phyloP scores from a whole-genome alignment of 208 protist genomes.

The Leishmania aethiopica region DNA sequence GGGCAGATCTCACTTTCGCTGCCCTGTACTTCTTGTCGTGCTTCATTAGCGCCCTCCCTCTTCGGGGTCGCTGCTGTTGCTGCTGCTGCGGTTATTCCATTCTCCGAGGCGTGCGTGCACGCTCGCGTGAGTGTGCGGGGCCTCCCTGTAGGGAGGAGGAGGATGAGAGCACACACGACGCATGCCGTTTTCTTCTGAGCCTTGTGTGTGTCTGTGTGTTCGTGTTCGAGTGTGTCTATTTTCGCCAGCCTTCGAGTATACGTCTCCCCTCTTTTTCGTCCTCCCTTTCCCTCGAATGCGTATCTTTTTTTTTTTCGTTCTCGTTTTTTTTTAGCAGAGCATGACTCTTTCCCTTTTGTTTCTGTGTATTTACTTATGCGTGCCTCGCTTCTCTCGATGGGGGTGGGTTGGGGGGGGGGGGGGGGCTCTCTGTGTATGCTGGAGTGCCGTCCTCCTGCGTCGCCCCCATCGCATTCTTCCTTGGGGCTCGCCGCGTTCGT shows the following conservation, averaged over 20 bases:
- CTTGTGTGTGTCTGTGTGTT: neutral
- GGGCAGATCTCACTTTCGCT: neutral
- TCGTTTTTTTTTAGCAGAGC: neutral
- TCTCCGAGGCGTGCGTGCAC: neutral
- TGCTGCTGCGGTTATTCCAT: neutral
- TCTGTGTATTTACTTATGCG: neutral
- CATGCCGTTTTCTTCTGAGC: neutral
- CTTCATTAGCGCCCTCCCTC: neutral
- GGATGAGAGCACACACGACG: neutral
- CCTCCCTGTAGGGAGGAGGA: neutral
- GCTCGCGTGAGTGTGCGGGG: neutral
- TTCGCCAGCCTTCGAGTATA: neutral
- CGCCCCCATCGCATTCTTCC: neutral
- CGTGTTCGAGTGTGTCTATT: neutral
- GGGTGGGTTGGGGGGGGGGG: neutral
- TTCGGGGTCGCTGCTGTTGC: neutral
- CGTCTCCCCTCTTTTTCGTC: neutral
- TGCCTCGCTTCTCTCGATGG: neutral
- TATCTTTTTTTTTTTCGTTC: neutral
- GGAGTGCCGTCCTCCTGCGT: neutral
- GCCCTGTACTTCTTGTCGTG: neutral
- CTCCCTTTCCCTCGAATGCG: neutral
- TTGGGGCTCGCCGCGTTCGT: neutral
- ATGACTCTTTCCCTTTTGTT: neutral
- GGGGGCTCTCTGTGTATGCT: neutral